These are phyloP conservation scores for Asterochloris sp. DNA, from an alignment of 139 green algal species.

Conservation along the genomic window DNA sequence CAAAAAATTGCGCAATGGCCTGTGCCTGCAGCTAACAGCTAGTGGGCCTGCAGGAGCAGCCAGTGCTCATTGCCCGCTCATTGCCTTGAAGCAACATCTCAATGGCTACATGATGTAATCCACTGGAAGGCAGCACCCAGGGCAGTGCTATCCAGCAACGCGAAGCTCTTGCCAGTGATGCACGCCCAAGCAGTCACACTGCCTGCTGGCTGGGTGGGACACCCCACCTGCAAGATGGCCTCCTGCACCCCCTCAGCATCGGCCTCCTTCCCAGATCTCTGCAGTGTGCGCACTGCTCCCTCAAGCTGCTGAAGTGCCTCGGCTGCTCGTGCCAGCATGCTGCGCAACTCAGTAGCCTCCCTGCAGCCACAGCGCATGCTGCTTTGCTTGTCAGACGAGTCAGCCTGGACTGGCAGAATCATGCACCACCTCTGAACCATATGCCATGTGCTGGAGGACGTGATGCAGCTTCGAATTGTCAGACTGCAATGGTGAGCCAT, in stretches of 20 bases:
- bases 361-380: conserved; percentile 34
- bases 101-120: too few species aligned
- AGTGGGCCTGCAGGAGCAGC: neutral
- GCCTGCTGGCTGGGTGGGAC: too few species aligned
- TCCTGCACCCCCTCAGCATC: conserved; percentile 42
- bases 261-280: conserved; percentile 22
- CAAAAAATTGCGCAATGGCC: too few species aligned
- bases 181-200: too few species aligned
- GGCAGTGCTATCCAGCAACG: too few species aligned
- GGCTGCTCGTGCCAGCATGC: conserved; percentile 42
- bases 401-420: neutral
- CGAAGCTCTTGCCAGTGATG: too few species aligned
- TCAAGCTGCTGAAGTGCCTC: conserved; percentile 40
- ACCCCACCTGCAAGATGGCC: neutral
- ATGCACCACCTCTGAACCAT: neutral
- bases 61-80: neutral
- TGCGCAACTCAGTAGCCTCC: conserved; percentile 49
- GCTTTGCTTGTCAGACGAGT: conserved; percentile 32
- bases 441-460: neutral
- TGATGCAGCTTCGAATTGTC: neutral
- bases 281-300: conserved; percentile 35
- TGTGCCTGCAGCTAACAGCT: too few species aligned
- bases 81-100: conserved; percentile 20
- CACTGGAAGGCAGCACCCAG: too few species aligned
- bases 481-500: neutral